Base-by-base conservation (phyloP, 139 green algal species). In the Pleodorina starrii region DNA sequence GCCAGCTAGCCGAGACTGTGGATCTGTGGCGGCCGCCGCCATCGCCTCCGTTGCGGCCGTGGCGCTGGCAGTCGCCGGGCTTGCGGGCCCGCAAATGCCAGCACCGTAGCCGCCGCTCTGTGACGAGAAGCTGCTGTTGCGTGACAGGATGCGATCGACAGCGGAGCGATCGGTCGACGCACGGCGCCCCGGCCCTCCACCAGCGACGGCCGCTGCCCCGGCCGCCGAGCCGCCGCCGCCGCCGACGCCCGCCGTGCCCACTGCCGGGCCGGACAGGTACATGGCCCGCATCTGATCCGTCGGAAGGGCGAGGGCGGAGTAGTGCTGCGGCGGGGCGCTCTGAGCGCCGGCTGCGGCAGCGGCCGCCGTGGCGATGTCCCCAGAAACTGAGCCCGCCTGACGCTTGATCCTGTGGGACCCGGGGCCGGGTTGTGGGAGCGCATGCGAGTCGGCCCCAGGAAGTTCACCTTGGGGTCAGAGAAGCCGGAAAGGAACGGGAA, bases 101-200 rank as follows among this genome's bases (percentile, higher is more conserved):
- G 36, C 38, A 32, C 32, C 46, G 32, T 76, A 76, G 35, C 11
- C 35, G 5, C 68, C 68, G 68, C 38, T 46, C 36, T 76, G 68
- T 32, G 68, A 76, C 11, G 78, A 42, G 57, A 85, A 85, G 54
- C 78, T 85, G 57, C 35, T 50, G 23, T 35, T 19, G 21, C 78
- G 50, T 3, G 78, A 69, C 36, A 84, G 16, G 19, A 80, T 43
- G 3, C 72, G 72, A 23, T 80, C 72, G 7, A 35, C 50, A 50
- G 48, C 50, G 32, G 50, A 51, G 7, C 77, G 48, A 10, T 84
- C 77, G 48, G 38, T 72, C 43, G 77, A 84, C 10, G 16, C 32
- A 6, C 77, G 77, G 7, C 77, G 32, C 11, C 32, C 72, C 38
- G 17, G 40, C 7, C 40, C 43, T 66, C 21, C 3, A 25, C 3